Evolutionary conservation across 2,329 filamentous ascomycete genomes (phyloP).

Genomic region (Alternaria sp.): DNA sequence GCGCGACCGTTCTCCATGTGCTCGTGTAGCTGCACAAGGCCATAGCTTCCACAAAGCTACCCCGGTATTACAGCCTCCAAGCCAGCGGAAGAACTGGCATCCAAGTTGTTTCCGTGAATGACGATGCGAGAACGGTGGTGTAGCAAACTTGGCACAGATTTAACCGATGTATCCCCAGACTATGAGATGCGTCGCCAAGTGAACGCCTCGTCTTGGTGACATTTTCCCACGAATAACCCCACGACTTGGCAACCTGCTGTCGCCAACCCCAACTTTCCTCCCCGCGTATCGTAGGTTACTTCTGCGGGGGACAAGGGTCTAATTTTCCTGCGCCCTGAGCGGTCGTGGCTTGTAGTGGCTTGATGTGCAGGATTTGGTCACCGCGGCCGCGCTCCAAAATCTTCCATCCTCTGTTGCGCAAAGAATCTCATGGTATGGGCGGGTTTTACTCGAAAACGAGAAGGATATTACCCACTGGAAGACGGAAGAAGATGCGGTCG

Average conservation of each 20-base stretch:
- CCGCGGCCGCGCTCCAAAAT: not conserved
- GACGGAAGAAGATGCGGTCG: accelerated
- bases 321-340: not conserved
- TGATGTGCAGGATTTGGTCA: not conserved
- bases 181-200: constrained; percentile 14
- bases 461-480: accelerated
- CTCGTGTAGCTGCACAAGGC: not conserved
- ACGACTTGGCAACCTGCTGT: constrained; percentile 4
- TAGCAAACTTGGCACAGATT: constrained; percentile 12
- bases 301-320: constrained; percentile 1
- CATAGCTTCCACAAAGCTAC: constrained; percentile 6
- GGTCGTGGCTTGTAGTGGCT: not conserved
- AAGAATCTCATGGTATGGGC: not conserved
- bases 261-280: constrained; percentile 1
- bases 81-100: constrained; percentile 7
- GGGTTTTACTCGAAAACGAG: not conserved
- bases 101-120: constrained; percentile 23
- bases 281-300: not conserved
- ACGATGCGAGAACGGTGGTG: constrained; percentile 4
- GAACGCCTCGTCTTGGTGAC: constrained; percentile 5
- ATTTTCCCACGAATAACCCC: constrained; percentile 23
- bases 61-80: not conserved
- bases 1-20: not conserved
- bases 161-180: constrained; percentile 2
- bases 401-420: not conserved